Evolutionary conservation across 345 rosid species (phyloP).

Genomic region (Psidium friedrichsthalianum): DNA sequence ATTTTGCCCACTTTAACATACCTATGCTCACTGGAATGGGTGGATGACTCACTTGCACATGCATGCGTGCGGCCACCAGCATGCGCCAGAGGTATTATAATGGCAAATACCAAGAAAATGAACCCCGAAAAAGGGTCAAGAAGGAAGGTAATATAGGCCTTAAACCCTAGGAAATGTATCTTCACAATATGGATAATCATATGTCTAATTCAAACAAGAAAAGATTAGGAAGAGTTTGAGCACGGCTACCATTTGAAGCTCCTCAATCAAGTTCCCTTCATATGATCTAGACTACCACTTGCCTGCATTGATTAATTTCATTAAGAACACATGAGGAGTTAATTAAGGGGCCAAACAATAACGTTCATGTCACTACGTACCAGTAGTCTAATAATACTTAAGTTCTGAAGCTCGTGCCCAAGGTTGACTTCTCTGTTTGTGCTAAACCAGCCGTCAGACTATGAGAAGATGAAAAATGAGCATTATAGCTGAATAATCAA

Average conservation of each 20-base stretch:
- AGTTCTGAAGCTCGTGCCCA: too few relatives aligned
- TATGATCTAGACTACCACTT: slow-evolving; percentile 57
- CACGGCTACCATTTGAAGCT: slow-evolving; percentile 27
- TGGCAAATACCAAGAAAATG: background rate
- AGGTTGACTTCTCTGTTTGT: too few relatives aligned
- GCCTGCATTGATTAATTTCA: slow-evolving; percentile 31
- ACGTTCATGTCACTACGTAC: background rate
- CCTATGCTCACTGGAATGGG: too few relatives aligned
- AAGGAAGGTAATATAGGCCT: background rate
- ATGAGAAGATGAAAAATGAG: background rate
- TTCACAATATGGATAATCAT: background rate
- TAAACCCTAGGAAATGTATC: background rate
- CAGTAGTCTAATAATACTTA: too few relatives aligned
- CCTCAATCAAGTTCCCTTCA: slow-evolving; percentile 16
- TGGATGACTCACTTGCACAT: too few relatives aligned
- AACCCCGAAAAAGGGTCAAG: background rate
- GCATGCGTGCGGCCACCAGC: too few relatives aligned
- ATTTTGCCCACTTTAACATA: too few relatives aligned
- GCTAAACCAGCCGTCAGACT: too few relatives aligned
- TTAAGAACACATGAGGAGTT: background rate
- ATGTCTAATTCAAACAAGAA: background rate
- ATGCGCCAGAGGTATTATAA: background rate
- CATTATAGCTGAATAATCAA: background rate
- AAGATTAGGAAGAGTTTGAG: background rate
- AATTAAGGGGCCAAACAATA: background rate